Base-by-base conservation (phyloP, 1,139 yeast species). In the Geotrichum histeridarum region DNA sequence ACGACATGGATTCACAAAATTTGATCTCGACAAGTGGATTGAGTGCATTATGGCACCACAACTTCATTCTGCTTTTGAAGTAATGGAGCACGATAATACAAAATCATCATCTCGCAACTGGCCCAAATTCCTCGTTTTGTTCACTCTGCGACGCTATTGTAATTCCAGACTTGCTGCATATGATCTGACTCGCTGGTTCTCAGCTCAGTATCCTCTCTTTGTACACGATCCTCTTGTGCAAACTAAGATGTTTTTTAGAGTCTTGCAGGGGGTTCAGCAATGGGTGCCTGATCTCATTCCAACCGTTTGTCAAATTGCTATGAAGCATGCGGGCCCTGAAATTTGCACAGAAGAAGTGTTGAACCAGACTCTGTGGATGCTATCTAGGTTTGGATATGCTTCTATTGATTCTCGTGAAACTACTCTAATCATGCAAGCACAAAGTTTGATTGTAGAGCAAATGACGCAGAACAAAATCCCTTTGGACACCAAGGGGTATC, bases 401-500 rank as follows among this genome's bases (percentile, higher is more conserved):
- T 37, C 44, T n/a, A 35, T n/a, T 15, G 50, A 38, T 35, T 31
- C 51, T n/a, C 55, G 57, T 1, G 66, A 64, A 27, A 57, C 61
- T 3, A 53, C 55, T 15, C 53, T 59, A n/a, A 55, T 67, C 3
- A 47, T 62, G 8, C 61, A 60, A 31, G 68, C 70, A 1, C 69
- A 66, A 49, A 55, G 61, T 14, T 41, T 59, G 31, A 44, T 69
- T 9, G 67, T 65, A 0, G 55, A 51, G 9, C 57, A 56, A 5
- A 63, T 67, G 62, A 58, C 60, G 17, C 30, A 48, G 7, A 43
- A 41, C 12, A 49, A 41, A 1, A 41, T 62, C 2, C 51, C 44
- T 2, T n/a, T 69, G 5, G 72, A 69, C 50, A 60, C 68, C 2
- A 69, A 69, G 53, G 72, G 72, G 8, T 59, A 65, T 33, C 54